Conservation (phyloP, 495 filamentous ascomycete genomes). For the Trichoderma asperelloides region DNA sequence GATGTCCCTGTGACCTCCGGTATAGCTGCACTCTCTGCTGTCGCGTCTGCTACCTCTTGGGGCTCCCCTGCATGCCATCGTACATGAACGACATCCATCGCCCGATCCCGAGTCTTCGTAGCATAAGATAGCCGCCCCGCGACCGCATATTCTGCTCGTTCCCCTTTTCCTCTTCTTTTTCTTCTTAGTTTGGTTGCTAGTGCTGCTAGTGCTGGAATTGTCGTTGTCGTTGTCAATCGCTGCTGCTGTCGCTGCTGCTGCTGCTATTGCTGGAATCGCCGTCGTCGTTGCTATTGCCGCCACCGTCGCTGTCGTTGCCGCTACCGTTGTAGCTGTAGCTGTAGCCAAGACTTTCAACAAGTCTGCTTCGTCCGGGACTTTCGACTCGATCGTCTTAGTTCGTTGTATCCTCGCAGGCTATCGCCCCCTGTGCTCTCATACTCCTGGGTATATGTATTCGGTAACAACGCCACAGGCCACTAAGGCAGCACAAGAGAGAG, state of each 20-base stretch:
- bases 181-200: neutral
- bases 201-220: neutral
- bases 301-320: neutral
- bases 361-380: too few relatives aligned
- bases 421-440: too few relatives aligned
- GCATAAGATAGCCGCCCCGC: neutral
- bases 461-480: too few relatives aligned
- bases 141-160: constrained; percentile 7
- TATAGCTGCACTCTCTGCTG: neutral
- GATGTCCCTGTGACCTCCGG: too few relatives aligned
- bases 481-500: too few relatives aligned
- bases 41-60: neutral
- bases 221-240: neutral
- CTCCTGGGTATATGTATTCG: too few relatives aligned
- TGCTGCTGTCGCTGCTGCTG: neutral
- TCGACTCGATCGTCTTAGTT: too few relatives aligned
- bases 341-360: too few relatives aligned
- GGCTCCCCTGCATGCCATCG: neutral
- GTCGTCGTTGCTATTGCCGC: neutral
- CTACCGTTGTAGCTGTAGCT: too few relatives aligned
- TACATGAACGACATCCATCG: constrained; percentile 6
- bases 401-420: too few relatives aligned
- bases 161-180: neutral
- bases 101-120: constrained; percentile 6
- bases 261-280: neutral